Evolutionary conservation across 768 basidiomycete species (phyloP), one percentile per base, ranked within the genome.

Genomic region (Mycena amicta): DNA sequence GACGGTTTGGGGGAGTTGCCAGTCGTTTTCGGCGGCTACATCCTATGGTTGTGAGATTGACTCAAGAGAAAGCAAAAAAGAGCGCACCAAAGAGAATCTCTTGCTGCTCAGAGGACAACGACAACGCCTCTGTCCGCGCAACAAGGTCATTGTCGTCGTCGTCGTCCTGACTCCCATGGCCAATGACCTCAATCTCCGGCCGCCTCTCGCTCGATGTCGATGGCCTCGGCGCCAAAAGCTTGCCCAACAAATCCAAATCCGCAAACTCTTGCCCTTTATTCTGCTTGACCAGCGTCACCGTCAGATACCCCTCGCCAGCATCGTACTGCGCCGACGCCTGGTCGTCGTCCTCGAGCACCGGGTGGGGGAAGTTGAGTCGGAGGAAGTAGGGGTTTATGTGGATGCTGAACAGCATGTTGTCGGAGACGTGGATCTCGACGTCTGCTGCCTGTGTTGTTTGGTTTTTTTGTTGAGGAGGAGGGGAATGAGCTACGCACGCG

Each of bases 371-470:
- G 66, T 86, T 85, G 61, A 95, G 79, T 1, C 91, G 87, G 52
- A 94, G 79, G 66, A 89, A 94, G 68, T 93, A 94, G 2, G 92
- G 92, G 57, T 89, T 90, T 69, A 93, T 82, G 66, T 93, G 86
- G 39, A 92, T 74, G 20, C 84, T 86, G 69, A 93, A 79, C 49
- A 88, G 71, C 26, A 82, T 82, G 53, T 83, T 83, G 67, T 91
- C 88, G 55, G n/a, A n/a, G n/a, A 92, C 84, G 62, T 88, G 79
- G 50, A 92, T 87, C 70, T 93, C 92, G 29, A 87, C 83, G 62
- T 93, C 92, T 41, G 87, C 83, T 12, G 92, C 90, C 92, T 93
- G 20, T 11, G 20, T 22, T 11, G 11, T 12, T 43, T 43, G 20
- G 11, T 22, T 43, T 12, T 8, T 6, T 8, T 5, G 45, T 58